A percentile compares a stretch with the other conserved stretches of the same genome.
phyloP scores from a whole-genome alignment of 2,329 filamentous ascomycete species.

The Colletotrichum lentis region DNA sequence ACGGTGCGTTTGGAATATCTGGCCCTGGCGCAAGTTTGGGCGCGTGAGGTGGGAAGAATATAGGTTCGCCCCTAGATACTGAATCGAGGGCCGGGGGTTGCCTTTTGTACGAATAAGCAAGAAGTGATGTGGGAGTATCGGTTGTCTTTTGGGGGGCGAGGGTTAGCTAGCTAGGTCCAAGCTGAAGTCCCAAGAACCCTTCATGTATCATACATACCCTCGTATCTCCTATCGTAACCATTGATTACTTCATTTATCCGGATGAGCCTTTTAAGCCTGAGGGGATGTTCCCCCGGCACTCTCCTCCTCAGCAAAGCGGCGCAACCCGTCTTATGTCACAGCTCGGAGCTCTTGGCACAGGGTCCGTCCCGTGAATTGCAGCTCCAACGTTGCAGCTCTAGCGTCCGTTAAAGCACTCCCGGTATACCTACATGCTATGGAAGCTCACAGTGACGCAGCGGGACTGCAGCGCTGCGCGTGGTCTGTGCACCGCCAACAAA shows the following conservation, averaged over 20 bases:
- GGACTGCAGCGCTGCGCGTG: slow-evolving; percentile 16
- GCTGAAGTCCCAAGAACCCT: background rate
- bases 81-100: slow-evolving; percentile 41
- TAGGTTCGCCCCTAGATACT: slow-evolving; percentile 44
- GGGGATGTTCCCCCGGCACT: background rate
- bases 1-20: slow-evolving; percentile 75
- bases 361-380: background rate
- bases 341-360: slow-evolving; percentile 12
- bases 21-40: slow-evolving; percentile 69
- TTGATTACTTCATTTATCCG: background rate
- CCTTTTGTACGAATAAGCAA: slow-evolving; percentile 11
- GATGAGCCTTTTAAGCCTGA: background rate
- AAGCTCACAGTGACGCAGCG: slow-evolving; percentile 32
- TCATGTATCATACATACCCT: slow-evolving; percentile 1
- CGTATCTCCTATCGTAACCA: background rate
- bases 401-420: background rate
- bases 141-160: background rate
- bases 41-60: slow-evolving; percentile 66
- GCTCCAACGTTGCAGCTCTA: background rate
- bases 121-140: background rate
- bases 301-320: background rate
- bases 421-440: background rate
- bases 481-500: slow-evolving; percentile 35
- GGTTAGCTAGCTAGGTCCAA: background rate
- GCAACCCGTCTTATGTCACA: background rate